These are phyloP conservation scores for Crepidotus variabilis DNA, from an alignment of 768 basidiomycete species.

Conservation along the genomic window DNA sequence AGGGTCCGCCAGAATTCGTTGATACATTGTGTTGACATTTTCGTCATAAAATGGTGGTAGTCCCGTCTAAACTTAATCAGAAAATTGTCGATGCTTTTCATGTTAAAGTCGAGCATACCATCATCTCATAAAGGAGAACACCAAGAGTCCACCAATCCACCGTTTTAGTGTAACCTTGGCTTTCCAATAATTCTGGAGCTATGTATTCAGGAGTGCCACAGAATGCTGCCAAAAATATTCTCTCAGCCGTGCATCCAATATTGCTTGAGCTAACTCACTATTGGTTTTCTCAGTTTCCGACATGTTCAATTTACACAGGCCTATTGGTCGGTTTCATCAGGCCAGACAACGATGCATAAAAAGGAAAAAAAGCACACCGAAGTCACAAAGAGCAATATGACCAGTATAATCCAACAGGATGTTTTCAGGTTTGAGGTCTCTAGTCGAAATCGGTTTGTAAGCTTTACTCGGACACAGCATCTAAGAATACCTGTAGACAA, in stretches of 20 bases:
- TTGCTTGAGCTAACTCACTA: slow-evolving; percentile 47
- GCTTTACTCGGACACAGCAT: not conserved
- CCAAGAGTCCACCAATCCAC: slow-evolving; percentile 99
- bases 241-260: not conserved
- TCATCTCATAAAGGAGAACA: slow-evolving; percentile 96
- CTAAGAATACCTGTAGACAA: slow-evolving; percentile 82
- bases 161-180: slow-evolving; percentile 95
- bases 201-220: slow-evolving; percentile 99
- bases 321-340: slow-evolving; percentile 23
- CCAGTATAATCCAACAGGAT: slow-evolving; percentile 97
- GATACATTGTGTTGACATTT: slow-evolving; percentile 97
- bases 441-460: slow-evolving; percentile 22
- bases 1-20: slow-evolving; percentile 91
- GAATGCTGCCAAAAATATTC: slow-evolving; percentile 56
- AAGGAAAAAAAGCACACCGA: slow-evolving; percentile 45
- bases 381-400: slow-evolving; percentile 97
- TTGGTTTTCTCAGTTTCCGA: slow-evolving; percentile 96
- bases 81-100: not conserved
- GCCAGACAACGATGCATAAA: slow-evolving; percentile 2
- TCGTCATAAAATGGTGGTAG: slow-evolving; percentile 99
- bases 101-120: slow-evolving; percentile 57
- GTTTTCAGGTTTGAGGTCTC: slow-evolving; percentile 97
- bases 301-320: slow-evolving; percentile 96
- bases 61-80: slow-evolving; percentile 59
- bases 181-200: slow-evolving; percentile 94